Evolutionary conservation across 768 basidiomycete genomes (phyloP).

Genomic region (Goffeauzyma gilvescens): DNA sequence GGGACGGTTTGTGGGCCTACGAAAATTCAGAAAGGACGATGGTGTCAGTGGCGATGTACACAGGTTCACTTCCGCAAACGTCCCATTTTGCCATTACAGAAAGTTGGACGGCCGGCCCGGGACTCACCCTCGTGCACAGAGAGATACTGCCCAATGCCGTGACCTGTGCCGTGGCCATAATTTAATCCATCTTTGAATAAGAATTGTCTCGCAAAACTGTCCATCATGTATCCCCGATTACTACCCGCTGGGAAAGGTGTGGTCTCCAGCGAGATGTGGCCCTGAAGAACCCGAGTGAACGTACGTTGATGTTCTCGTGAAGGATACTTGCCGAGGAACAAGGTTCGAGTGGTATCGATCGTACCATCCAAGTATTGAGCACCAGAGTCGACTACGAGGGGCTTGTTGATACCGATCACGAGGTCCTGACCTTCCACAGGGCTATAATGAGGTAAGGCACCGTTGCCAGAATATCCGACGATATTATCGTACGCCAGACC

Average conservation of each 20-base stretch:
- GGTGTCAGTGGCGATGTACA: neutral
- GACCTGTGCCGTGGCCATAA: slow-evolving; percentile 31
- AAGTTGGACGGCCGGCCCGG: neutral
- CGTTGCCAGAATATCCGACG: slow-evolving; percentile 38
- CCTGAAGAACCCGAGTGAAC: slow-evolving; percentile 85
- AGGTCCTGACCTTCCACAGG: slow-evolving; percentile 51
- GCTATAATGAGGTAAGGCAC: slow-evolving; percentile 78
- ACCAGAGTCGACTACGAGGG: slow-evolving; percentile 65
- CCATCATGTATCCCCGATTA: slow-evolving; percentile 51
- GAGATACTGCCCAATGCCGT: slow-evolving; percentile 30
- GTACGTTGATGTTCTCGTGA: slow-evolving; percentile 72
- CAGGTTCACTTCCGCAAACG: neutral
- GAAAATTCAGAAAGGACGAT: too few species aligned
- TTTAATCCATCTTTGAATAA: slow-evolving; percentile 24
- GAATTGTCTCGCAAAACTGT: slow-evolving; percentile 62
- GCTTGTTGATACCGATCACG: slow-evolving; percentile 56
- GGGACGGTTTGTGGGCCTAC: slow-evolving; percentile 57
- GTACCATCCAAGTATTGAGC: slow-evolving; percentile 58
- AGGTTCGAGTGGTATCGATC: slow-evolving; percentile 37
- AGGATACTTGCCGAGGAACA: too few species aligned
- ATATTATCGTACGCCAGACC: slow-evolving; percentile 80
- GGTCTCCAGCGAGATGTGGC: slow-evolving; percentile 83
- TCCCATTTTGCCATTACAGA: neutral
- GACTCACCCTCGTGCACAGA: slow-evolving; percentile 29
- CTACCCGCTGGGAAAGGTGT: slow-evolving; percentile 83